Percentiles rank a stretch among this genome's conserved stretches.
phyloP scores from a whole-genome alignment of 352 stramenopile species.

The Phytophthora megakarya region DNA sequence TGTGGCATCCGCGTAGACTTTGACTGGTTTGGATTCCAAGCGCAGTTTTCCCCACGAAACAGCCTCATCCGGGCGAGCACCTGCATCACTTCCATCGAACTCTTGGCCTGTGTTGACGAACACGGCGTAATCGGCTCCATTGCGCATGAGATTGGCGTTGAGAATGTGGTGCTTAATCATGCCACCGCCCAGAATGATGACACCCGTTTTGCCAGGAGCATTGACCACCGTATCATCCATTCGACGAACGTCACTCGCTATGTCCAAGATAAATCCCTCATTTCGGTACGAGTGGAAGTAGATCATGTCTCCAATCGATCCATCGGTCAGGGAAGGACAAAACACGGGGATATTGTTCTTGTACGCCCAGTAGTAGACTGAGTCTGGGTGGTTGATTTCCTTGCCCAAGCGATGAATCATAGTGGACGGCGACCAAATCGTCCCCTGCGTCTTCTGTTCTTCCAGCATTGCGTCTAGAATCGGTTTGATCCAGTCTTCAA shows the following conservation, averaged over 20 bases:
- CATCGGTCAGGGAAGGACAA: conserved; percentile 98
- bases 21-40: conserved; percentile 94
- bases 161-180: conserved; percentile 99
- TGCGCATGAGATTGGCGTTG: conserved; percentile 99
- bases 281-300: conserved; percentile 99
- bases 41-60: conserved; percentile 99
- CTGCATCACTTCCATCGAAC: conserved; percentile 99
- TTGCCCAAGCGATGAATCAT: conserved; percentile 96
- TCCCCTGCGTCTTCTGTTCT: conserved; percentile 94
- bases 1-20: conserved; percentile 97
- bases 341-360: conserved; percentile 99
- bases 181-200: conserved; percentile 98
- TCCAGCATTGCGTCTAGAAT: conserved; percentile 98
- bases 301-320: conserved; percentile 99
- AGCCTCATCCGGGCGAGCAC: conserved; percentile 97
- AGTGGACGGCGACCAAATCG: conserved; percentile 96
- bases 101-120: conserved; percentile 99
- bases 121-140: conserved; percentile 98
- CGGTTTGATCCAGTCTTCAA: conserved; percentile 96
- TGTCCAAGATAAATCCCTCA: conserved; percentile 97
- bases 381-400: conserved; percentile 98
- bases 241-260: conserved; percentile 95
- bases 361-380: conserved; percentile 99
- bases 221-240: conserved; percentile 98
- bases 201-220: conserved; percentile 92